These are phyloP conservation scores for Diplodia sapinea DNA, from an alignment of 2,329 filamentous ascomycete genomes.

Conservation along the genomic window DNA sequence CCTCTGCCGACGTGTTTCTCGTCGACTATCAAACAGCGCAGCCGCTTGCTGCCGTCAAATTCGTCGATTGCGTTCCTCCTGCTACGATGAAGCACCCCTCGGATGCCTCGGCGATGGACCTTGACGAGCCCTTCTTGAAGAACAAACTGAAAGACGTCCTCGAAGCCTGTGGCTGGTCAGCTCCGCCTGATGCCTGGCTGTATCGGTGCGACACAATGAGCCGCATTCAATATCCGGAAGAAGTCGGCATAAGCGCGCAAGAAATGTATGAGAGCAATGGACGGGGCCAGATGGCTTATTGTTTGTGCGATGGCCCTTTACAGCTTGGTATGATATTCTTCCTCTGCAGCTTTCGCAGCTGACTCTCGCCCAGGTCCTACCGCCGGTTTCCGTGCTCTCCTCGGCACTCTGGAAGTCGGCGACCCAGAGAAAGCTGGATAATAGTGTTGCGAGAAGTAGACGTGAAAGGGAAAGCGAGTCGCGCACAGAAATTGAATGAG, in stretches of 20 bases:
- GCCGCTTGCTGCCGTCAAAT: not conserved
- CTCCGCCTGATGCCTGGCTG: conserved; percentile 4
- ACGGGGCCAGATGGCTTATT: conserved; percentile 25
- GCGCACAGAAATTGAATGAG: too few species aligned
- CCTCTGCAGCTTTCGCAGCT: not conserved
- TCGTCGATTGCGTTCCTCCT: conserved; percentile 5
- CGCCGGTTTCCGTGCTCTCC: not conserved
- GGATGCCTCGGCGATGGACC: not conserved
- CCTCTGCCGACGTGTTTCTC: conserved; percentile 14
- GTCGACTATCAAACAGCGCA: conserved; percentile 8
- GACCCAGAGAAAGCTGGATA: conserved; percentile 6
- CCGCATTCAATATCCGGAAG: conserved; percentile 6
- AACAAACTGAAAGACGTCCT: not conserved
- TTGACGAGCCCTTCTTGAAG: conserved; percentile 10
- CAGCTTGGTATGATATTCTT: not conserved
- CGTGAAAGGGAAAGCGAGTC: not conserved
- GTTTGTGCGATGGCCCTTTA: not conserved
- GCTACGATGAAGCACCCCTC: not conserved
- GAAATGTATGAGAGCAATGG: conserved; percentile 25
- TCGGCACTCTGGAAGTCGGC: not conserved
- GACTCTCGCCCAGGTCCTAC: not conserved
- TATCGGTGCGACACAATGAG: conserved; percentile 24
- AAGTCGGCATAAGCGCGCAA: conserved; percentile 4
- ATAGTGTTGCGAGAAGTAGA: not conserved
- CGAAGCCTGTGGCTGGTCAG: conserved; percentile 6